These are phyloP conservation scores for Chlorella sp. DNA, from an alignment of 139 green algal genomes.

Conservation along the genomic window DNA sequence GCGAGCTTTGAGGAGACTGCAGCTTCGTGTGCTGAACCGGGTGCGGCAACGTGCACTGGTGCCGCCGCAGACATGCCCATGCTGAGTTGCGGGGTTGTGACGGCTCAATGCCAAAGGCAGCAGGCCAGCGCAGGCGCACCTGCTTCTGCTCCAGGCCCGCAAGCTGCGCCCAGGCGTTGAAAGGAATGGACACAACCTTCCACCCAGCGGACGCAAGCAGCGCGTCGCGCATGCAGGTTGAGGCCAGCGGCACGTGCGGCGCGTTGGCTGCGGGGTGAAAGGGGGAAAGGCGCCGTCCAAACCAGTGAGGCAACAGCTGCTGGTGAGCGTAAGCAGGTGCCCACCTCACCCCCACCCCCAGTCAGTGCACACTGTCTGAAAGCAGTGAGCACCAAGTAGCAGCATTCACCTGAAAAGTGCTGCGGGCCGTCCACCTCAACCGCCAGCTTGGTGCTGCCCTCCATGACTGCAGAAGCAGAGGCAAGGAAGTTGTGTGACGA, in stretches of 20 bases:
- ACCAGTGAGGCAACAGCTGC: too few relatives aligned
- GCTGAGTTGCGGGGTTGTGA: neutral
- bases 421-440: conserved; percentile 72
- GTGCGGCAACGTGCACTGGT: too few relatives aligned
- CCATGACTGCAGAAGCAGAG: conserved; percentile 5
- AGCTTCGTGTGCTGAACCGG: too few relatives aligned
- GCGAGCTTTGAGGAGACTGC: too few relatives aligned
- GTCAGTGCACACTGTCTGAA: too few relatives aligned
- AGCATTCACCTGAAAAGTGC: conserved; percentile 57
- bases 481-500: too few relatives aligned
- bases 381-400: too few relatives aligned
- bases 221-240: neutral
- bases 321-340: too few relatives aligned
- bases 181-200: neutral
- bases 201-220: neutral
- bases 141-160: neutral
- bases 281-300: neutral
- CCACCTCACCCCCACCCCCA: too few relatives aligned
- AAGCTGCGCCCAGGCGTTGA: neutral
- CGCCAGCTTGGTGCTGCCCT: conserved; percentile 49
- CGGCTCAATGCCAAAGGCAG: neutral
- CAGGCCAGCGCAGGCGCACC: neutral
- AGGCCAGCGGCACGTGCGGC: neutral
- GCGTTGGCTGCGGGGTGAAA: neutral
- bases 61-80: too few relatives aligned